Conservation (phyloP, 2,329 filamentous ascomycete genomes). For the Ophiocordyceps camponoti-rufipedis region DNA sequence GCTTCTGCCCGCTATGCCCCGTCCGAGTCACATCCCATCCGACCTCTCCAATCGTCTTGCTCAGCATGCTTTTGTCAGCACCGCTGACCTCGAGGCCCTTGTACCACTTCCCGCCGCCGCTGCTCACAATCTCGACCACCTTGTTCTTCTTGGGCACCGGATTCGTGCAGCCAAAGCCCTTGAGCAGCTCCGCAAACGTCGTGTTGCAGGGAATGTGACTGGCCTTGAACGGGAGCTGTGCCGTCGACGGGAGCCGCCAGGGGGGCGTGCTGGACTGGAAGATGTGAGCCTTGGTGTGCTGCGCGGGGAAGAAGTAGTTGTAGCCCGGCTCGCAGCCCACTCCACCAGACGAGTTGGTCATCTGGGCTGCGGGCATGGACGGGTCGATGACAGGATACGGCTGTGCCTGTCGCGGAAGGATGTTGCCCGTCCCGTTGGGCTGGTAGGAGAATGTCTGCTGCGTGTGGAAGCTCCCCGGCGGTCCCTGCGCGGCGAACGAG, state of each 20-base stretch:
- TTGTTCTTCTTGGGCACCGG: slow-evolving; percentile 30
- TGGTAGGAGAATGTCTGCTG: slow-evolving; percentile 14
- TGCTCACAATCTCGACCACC: slow-evolving; percentile 36
- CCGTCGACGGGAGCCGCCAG: slow-evolving; percentile 29
- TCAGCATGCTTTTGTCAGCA: slow-evolving; percentile 27
- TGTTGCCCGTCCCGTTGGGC: slow-evolving; percentile 18
- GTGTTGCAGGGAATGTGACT: slow-evolving; percentile 33
- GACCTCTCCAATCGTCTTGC: slow-evolving; percentile 31
- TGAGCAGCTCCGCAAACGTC: slow-evolving; percentile 36
- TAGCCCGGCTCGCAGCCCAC: slow-evolving; percentile 42
- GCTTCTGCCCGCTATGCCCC: slow-evolving; percentile 27
- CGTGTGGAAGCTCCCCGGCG: slow-evolving; percentile 8
- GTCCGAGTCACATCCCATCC: slow-evolving; percentile 38
- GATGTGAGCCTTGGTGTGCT: slow-evolving; percentile 42
- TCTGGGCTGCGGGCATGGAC: slow-evolving; percentile 30
- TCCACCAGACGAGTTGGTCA: slow-evolving; percentile 39
- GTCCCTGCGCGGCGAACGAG: not conserved
- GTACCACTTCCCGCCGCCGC: slow-evolving; percentile 40
- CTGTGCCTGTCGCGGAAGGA: slow-evolving; percentile 20
- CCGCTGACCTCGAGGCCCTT: slow-evolving; percentile 33
- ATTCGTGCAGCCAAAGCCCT: slow-evolving; percentile 38
- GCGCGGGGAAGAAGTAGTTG: slow-evolving; percentile 40
- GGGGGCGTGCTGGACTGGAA: slow-evolving; percentile 31
- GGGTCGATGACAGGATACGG: slow-evolving; percentile 22
- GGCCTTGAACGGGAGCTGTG: slow-evolving; percentile 25